A percentile compares a stretch with the other conserved stretches of the same genome.
Evolutionary conservation across 2,329 filamentous ascomycete genomes (phyloP).

Genomic region (Penicillium sclerotigenum): DNA sequence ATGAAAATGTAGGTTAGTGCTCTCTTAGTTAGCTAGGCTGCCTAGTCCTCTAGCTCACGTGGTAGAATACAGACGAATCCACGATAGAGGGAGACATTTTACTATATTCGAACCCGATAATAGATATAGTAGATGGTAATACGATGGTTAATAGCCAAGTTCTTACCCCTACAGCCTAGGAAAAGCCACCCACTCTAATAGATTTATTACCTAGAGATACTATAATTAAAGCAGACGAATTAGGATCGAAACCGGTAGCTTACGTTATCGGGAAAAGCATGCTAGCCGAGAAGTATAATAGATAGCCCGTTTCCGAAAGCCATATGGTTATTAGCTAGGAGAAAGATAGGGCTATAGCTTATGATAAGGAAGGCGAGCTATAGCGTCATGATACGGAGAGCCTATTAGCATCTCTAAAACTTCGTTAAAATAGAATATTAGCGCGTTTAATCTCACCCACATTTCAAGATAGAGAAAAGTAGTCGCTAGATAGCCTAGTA

Average conservation of each 20-base stretch:
- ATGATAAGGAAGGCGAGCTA: constrained; percentile 2
- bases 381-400: not conserved
- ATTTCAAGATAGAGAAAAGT: not conserved
- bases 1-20: not conserved
- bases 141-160: not conserved
- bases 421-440: not conserved
- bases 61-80: not conserved
- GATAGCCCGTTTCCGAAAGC: constrained; percentile 1
- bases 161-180: not conserved
- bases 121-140: not conserved
- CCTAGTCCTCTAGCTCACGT: not conserved
- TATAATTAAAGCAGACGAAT: constrained; percentile 1
- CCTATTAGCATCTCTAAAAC: not conserved
- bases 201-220: not conserved
- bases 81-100: not conserved
- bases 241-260: not conserved
- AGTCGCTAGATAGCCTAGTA: not conserved
- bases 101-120: not conserved
- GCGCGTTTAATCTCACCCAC: not conserved
- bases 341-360: not conserved
- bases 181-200: not conserved
- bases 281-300: not conserved
- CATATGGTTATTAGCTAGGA: not conserved
- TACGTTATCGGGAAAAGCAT: constrained; percentile 1
- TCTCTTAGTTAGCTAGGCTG: not conserved